phyloP scores from a whole-genome alignment of 169 alveolate species.

The Plasmodium coatneyi region DNA sequence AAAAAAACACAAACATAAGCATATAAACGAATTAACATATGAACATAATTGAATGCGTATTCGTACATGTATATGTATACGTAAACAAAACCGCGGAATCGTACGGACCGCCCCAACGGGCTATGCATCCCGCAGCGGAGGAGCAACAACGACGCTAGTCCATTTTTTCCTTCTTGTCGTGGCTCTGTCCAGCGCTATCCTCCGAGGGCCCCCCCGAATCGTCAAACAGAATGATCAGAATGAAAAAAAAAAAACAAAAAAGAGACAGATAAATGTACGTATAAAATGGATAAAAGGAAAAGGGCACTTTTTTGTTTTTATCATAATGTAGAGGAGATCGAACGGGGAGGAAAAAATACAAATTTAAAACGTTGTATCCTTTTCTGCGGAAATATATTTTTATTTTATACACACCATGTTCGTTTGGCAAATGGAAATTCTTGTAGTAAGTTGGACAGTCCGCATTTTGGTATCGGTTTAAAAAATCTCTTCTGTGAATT shows the following conservation, averaged over 20 bases:
- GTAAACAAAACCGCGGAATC: neutral
- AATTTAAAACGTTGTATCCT: slow-evolving; percentile 66
- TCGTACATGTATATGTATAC: neutral
- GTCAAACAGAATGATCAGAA: slow-evolving; percentile 50
- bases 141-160: neutral
- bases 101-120: neutral
- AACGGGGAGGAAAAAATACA: slow-evolving; percentile 50
- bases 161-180: neutral
- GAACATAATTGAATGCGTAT: neutral
- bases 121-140: neutral
- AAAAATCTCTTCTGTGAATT: slow-evolving; percentile 21
- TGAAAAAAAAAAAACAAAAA: slow-evolving; percentile 34
- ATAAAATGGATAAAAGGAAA: slow-evolving; percentile 52
- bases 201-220: neutral
- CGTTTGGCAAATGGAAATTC: slow-evolving; percentile 23
- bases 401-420: slow-evolving; percentile 72
- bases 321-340: slow-evolving; percentile 61
- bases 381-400: slow-evolving; percentile 55
- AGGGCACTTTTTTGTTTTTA: slow-evolving; percentile 53
- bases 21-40: neutral
- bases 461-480: neutral
- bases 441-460: slow-evolving; percentile 52
- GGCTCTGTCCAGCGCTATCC: neutral
- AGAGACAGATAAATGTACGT: slow-evolving; percentile 63
- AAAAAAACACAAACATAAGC: neutral